These are phyloP conservation scores for Trichoderma atrobrunneum DNA, from an alignment of 2,329 filamentous ascomycete genomes.

Conservation along the genomic window DNA sequence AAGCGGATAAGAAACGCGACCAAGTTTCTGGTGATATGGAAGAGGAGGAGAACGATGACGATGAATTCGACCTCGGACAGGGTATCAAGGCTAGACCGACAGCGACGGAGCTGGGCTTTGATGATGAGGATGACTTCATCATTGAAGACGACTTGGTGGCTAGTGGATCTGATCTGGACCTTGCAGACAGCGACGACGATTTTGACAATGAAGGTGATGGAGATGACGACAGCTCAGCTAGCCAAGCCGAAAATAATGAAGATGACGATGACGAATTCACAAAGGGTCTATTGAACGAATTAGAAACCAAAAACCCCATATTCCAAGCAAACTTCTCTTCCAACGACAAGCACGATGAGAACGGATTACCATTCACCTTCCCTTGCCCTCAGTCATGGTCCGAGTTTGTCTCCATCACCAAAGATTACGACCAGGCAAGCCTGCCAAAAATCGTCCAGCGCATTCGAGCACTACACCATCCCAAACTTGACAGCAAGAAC, in stretches of 20 bases:
- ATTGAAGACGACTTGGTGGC: slow-evolving; percentile 87
- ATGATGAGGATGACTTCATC: slow-evolving; percentile 92
- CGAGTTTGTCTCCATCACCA: slow-evolving; percentile 67
- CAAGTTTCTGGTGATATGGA: slow-evolving; percentile 38
- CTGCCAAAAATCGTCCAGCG: slow-evolving; percentile 79
- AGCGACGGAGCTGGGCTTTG: slow-evolving; percentile 66
- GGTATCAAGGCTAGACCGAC: slow-evolving; percentile 58
- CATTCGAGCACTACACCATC: slow-evolving; percentile 88
- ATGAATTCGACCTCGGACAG: slow-evolving; percentile 58
- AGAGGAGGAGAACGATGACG: slow-evolving; percentile 42
- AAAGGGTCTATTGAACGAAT: slow-evolving; percentile 61
- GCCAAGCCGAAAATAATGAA: slow-evolving; percentile 43
- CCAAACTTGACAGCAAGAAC: slow-evolving; percentile 79
- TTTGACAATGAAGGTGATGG: slow-evolving; percentile 47
- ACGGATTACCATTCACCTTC: slow-evolving; percentile 77
- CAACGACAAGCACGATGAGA: slow-evolving; percentile 45
- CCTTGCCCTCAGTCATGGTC: slow-evolving; percentile 75
- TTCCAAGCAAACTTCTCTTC: slow-evolving; percentile 48
- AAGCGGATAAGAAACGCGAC: slow-evolving; percentile 37
- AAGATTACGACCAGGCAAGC: slow-evolving; percentile 60
- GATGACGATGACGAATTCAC: slow-evolving; percentile 69
- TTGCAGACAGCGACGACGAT: slow-evolving; percentile 53
- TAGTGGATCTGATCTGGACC: slow-evolving; percentile 69
- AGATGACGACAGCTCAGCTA: slow-evolving; percentile 37
- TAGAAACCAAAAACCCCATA: slow-evolving; percentile 53